phyloP scores from a whole-genome alignment of 352 stramenopile genomes.

The Pythium vanterpoolii region DNA sequence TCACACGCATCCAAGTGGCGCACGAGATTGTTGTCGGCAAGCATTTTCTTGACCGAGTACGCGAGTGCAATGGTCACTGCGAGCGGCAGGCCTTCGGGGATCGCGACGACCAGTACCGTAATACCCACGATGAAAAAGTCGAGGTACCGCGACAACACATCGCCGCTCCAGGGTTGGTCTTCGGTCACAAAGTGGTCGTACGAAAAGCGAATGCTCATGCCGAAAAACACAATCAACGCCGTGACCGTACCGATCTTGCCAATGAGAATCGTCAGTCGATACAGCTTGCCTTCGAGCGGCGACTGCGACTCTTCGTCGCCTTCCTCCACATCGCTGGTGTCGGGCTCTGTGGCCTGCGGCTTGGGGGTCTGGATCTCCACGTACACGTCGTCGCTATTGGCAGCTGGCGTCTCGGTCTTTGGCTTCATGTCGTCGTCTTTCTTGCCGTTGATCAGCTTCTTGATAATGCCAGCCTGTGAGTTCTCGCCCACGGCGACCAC shows the following conservation, averaged over 20 bases:
- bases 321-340: conserved; percentile 74
- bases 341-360: conserved; percentile 88
- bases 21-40: conserved; percentile 98
- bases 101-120: conserved; percentile 93
- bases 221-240: conserved; percentile 74
- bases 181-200: conserved; percentile 42
- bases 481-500: conserved; percentile 92
- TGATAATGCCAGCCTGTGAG: conserved; percentile 93
- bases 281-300: conserved; percentile 83
- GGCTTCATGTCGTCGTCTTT: conserved; percentile 35
- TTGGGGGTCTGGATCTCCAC: conserved; percentile 44
- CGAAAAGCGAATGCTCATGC: conserved; percentile 75
- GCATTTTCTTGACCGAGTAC: conserved; percentile 97
- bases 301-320: conserved; percentile 57
- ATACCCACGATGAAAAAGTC: conserved; percentile 87
- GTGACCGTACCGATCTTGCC: conserved; percentile 76
- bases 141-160: conserved; percentile 41
- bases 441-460: conserved; percentile 82
- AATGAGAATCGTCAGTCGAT: conserved; percentile 90
- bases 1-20: conserved; percentile 97
- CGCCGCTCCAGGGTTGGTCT: neutral
- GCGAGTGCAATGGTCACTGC: conserved; percentile 94
- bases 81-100: conserved; percentile 92
- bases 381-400: conserved; percentile 28
- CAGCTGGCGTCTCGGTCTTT: conserved; percentile 46